Base-by-base conservation (phyloP, 495 filamentous ascomycete species). In the Neurospora africana region DNA sequence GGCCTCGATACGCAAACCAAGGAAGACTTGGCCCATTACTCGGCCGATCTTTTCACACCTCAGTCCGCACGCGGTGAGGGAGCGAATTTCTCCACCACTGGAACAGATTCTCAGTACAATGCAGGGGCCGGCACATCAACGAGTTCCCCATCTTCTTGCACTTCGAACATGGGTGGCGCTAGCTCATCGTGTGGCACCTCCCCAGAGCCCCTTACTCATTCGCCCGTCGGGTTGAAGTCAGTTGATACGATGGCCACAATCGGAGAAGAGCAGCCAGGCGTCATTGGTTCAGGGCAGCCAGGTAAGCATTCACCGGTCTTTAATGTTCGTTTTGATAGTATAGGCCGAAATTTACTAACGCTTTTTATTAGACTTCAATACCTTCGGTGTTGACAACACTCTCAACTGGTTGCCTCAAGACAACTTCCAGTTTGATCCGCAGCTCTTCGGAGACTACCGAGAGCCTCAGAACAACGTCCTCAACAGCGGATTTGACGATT, bases 371-470 rank as follows among this genome's bases (percentile, higher is more conserved):
- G 72, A 72, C 15, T 75, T 73, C 15, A 40, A 69, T 19, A 72
- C 72, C 13, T 75, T 75, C 33, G 68, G 71, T 17, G 65, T 70
- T 53, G 72, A 78, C 61, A 75, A 83, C 47, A 83, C 84, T 73
- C 83, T 97, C 68, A 92, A 94, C 76, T 94, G 91, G 88, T 79
- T 97, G 72, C 89, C 92, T 11, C 92, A 97, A 79, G 95, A 94
- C 78, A 89, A 91, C 53, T 93, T 93, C 69, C 89, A 93, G 74
- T 98, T 98, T 75, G 93, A 98, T 74, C 95, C 95, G 1, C 87
- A 93, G 39, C 86, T 98, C 2, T 99, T 98, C 80, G 91, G 91
- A 69, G 93, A 95, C 75, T 98, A 97, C 82, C 90, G 95, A 44
- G 96, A 99, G 76, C 90, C 92, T 7, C 92, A 97, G 75, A 92